phyloP scores from a whole-genome alignment of 441 rosid species.

The Croton laevigatus region DNA sequence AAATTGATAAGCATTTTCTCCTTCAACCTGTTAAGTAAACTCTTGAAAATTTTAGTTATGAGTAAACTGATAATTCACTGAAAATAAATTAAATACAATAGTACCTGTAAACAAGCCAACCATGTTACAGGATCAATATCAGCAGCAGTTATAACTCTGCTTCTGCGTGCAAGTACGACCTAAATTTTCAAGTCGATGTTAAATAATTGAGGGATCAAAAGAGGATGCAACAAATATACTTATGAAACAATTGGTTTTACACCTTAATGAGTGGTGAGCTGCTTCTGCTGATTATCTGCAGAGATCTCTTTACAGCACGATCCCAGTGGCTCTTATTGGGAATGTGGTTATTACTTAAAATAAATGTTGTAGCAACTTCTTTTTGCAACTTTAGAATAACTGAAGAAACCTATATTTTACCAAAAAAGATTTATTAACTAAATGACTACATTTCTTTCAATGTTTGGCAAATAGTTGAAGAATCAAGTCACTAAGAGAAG shows the following conservation, averaged over 20 bases:
- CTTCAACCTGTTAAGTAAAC: conserved; percentile 56
- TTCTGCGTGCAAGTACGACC: conserved; percentile 95
- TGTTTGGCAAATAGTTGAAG: neutral
- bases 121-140: conserved; percentile 74
- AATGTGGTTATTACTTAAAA: conserved; percentile 44
- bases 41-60: conserved; percentile 11
- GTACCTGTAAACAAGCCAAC: conserved; percentile 82
- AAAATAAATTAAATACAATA: conserved; percentile 3
- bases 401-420: conserved; percentile 52
- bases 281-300: conserved; percentile 56
- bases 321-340: conserved; percentile 64
- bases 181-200: conserved; percentile 26
- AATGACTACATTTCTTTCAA: neutral
- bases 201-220: conserved; percentile 18
- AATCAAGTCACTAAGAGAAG: neutral
- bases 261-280: conserved; percentile 74
- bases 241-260: neutral
- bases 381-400: conserved; percentile 35
- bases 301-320: conserved; percentile 68
- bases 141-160: conserved; percentile 58
- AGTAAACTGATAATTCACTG: neutral
- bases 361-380: conserved; percentile 45
- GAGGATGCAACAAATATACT: neutral
- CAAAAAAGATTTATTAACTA: neutral
- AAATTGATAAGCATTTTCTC: conserved; percentile 84